Evolutionary conservation across 805 yeast genomes (phyloP).

Genomic region (Lachancea mirantina): DNA sequence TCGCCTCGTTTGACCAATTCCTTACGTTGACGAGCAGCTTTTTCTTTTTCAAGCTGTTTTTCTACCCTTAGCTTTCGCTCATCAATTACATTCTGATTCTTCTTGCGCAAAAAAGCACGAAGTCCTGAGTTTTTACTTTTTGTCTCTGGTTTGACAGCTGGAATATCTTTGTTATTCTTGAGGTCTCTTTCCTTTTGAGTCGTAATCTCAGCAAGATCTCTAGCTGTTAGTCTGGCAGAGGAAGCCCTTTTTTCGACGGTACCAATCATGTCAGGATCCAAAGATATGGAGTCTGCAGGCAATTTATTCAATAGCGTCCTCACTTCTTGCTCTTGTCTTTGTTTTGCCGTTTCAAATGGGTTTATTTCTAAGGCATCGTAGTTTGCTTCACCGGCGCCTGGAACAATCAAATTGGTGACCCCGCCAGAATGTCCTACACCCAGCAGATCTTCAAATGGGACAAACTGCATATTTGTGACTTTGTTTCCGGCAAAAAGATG

Average conservation of each 20-base stretch:
- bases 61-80: conserved; percentile 76
- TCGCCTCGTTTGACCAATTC: conserved; percentile 41
- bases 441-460: conserved; percentile 94
- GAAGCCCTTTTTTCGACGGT: conserved; percentile 67
- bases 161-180: conserved; percentile 42
- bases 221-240: conserved; percentile 54
- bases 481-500: conserved; percentile 76
- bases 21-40: conserved; percentile 54
- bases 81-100: conserved; percentile 76
- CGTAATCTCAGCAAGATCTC: conserved; percentile 43
- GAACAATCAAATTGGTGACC: conserved; percentile 77
- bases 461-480: conserved; percentile 60
- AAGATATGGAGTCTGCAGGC: conserved; percentile 83
- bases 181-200: conserved; percentile 28
- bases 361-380: conserved; percentile 88
- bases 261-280: conserved; percentile 87
- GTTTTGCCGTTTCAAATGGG: conserved; percentile 86
- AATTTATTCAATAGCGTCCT: conserved; percentile 77
- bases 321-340: conserved; percentile 90
- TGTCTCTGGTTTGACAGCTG: conserved; percentile 57
- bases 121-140: conserved; percentile 79
- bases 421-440: conserved; percentile 82
- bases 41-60: conserved; percentile 65
- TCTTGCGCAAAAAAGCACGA: conserved; percentile 74
- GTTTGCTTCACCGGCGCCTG: conserved; percentile 98